phyloP scores from a whole-genome alignment of 2,329 filamentous ascomycete species.

The Apiospora saccharicola region DNA sequence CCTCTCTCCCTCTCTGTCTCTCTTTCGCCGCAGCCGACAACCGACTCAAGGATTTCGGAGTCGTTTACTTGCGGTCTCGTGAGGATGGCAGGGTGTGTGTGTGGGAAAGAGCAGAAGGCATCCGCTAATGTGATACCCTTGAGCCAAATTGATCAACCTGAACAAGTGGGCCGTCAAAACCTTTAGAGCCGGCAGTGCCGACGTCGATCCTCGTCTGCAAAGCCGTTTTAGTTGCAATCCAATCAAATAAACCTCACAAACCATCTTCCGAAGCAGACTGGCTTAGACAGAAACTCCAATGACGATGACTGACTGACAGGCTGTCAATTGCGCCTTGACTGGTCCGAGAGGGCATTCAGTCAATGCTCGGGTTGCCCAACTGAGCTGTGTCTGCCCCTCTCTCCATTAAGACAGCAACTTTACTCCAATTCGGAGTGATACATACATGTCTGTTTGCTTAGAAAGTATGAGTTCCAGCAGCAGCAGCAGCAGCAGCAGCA shows the following conservation, averaged over 20 bases:
- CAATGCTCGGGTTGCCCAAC: not conserved
- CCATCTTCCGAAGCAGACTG: not conserved
- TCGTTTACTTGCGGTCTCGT: not conserved
- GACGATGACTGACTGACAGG: not conserved
- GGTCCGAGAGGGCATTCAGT: not conserved
- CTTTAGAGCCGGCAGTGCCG: constrained; percentile 21
- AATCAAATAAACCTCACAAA: constrained; percentile 3
- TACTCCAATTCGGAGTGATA: not conserved
- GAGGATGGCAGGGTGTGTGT: not conserved
- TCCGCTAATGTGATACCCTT: constrained; percentile 1
- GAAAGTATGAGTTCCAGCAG: not conserved
- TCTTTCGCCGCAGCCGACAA: not conserved
- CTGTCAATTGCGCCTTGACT: constrained; percentile 10
- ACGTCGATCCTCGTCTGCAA: not conserved
- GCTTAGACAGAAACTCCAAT: not conserved
- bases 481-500: no score
- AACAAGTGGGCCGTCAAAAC: constrained; percentile 5
- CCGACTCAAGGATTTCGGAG: not conserved
- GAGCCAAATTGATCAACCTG: constrained; percentile 18
- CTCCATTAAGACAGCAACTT: not conserved
- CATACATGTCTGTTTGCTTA: not conserved
- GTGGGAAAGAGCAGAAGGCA: not conserved
- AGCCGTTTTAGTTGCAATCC: constrained; percentile 2
- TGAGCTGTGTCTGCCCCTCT: not conserved
- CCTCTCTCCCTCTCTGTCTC: not conserved